Base-by-base conservation (phyloP, 805 yeast species). In the Lipomyces yamadae region DNA sequence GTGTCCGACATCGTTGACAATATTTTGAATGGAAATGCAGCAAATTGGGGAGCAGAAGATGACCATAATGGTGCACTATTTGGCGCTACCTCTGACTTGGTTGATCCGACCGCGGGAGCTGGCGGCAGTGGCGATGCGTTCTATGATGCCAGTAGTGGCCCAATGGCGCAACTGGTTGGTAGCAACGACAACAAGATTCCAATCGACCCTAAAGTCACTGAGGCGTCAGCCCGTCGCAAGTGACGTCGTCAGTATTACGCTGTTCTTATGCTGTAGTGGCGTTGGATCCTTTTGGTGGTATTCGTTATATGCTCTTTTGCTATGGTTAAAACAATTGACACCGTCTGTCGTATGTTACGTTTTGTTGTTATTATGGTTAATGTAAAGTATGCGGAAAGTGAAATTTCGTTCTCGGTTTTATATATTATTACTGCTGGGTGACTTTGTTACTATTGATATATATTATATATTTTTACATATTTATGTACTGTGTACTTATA, bases 151-250 rank as follows among this genome's bases (percentile, higher is more conserved):
- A 35, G 48, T 11, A 24, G 33, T 13, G 61, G 55, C 29, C 6
- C 34, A n/a, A 48, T 65, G 4, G 34, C 65, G 18, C 67, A 64
- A 55, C 37, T 64, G 8, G 66, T 59, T 18, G 61, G 45, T 8
- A 58, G 59, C 2, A 62, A 66, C 15, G 69, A 66, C 32, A 30
- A 56, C 7, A 67, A 67, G 56, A 67, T 67, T 35, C 70, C 70
- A 18, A 67, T 67, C 56, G 70, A 67, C 45, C 70, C 70, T 13
- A 67, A 67, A 34, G 70, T 67, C 4, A 67, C 70, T 13, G 70
- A 67, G 35, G 70, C 70, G 1, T 45, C 67, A 24, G n/a, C 62
- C n/a, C 70, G 70, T 33, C 70, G 67, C 61, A 64, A 67, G 54
- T 63, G 58, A 32, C 11, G 8, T n/a, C 11, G 57, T 54, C 37